phyloP scores from a whole-genome alignment of 2,329 filamentous ascomycete species.

The Apiospora arundinis region DNA sequence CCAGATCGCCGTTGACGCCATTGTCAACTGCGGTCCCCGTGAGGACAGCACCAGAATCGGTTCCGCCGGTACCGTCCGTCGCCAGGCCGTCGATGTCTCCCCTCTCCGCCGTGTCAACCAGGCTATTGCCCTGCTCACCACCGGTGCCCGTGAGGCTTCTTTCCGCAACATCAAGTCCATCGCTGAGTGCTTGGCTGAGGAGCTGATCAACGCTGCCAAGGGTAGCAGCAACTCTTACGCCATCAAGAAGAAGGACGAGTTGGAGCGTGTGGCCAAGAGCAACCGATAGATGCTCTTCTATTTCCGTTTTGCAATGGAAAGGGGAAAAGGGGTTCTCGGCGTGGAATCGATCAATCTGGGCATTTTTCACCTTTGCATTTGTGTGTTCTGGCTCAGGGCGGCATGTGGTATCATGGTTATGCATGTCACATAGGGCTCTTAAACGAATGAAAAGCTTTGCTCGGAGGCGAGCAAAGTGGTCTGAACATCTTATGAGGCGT shows the following conservation, averaged over 20 bases:
- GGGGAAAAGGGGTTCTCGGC: slow-evolving; percentile 45
- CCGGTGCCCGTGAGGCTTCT: slow-evolving; percentile 95
- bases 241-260: slow-evolving; percentile 99
- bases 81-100: slow-evolving; percentile 99
- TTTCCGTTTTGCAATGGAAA: slow-evolving; percentile 28
- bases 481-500: slow-evolving; percentile 44
- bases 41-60: slow-evolving; percentile 99
- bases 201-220: slow-evolving; percentile 99
- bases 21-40: slow-evolving; percentile 99
- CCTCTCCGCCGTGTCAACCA: slow-evolving; percentile 99
- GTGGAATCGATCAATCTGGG: slow-evolving; percentile 49
- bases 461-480: slow-evolving; percentile 41
- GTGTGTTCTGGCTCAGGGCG: slow-evolving; percentile 51
- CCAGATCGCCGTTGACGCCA: slow-evolving; percentile 98
- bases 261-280: slow-evolving; percentile 99
- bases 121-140: slow-evolving; percentile 98
- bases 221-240: slow-evolving; percentile 99
- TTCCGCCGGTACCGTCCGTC: slow-evolving; percentile 98
- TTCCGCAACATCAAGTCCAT: slow-evolving; percentile 99
- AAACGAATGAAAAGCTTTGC: slow-evolving; percentile 45
- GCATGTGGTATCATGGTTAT: slow-evolving; percentile 50
- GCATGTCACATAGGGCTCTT: slow-evolving; percentile 50
- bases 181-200: slow-evolving; percentile 98
- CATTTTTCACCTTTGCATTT: slow-evolving; percentile 50
- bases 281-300: slow-evolving; percentile 83